Evolutionary conservation across 2,329 filamentous ascomycete genomes (phyloP).

Genomic region (Exophiala sp.): DNA sequence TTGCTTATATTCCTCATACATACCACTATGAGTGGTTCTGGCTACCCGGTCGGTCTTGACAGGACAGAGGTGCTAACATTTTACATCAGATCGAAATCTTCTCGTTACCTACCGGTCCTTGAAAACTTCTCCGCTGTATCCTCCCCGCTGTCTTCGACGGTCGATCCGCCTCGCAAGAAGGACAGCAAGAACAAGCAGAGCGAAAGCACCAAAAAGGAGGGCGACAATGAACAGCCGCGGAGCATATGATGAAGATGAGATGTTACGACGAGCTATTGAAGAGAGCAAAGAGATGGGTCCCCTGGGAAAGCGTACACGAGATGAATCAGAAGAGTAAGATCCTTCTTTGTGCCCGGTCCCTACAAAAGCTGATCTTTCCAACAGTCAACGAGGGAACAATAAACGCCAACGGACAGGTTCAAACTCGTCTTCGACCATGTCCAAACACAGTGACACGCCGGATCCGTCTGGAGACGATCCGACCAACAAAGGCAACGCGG

Average conservation of each 20-base stretch:
- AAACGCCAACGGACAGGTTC: constrained; percentile 84
- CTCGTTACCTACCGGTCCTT: constrained; percentile 57
- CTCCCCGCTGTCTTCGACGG: constrained; percentile 40
- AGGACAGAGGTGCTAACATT: constrained; percentile 6
- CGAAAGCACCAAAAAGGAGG: constrained; percentile 67
- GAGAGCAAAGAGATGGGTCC: constrained; percentile 71
- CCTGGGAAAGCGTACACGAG: constrained; percentile 74
- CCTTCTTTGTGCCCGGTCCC: background rate
- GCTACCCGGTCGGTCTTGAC: too few species aligned
- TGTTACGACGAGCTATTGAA: constrained; percentile 81
- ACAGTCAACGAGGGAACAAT: constrained; percentile 61
- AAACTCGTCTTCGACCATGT: constrained; percentile 58
- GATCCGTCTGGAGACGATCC: constrained; percentile 58
- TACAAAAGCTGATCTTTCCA: constrained; percentile 12
- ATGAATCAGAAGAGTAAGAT: constrained; percentile 89
- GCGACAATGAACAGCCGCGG: constrained; percentile 98
- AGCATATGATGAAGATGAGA: constrained; percentile 91
- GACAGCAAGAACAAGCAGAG: constrained; percentile 47
- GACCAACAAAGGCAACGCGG: constrained; percentile 28
- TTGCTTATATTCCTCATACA: too few species aligned
- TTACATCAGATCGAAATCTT: constrained; percentile 53
- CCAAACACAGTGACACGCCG: constrained; percentile 42
- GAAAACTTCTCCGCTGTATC: constrained; percentile 43
- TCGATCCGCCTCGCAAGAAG: constrained; percentile 38
- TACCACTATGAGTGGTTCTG: too few species aligned